Evolutionary conservation across 306 rosid genomes (phyloP).

Genomic region (Cucumis hystrix): DNA sequence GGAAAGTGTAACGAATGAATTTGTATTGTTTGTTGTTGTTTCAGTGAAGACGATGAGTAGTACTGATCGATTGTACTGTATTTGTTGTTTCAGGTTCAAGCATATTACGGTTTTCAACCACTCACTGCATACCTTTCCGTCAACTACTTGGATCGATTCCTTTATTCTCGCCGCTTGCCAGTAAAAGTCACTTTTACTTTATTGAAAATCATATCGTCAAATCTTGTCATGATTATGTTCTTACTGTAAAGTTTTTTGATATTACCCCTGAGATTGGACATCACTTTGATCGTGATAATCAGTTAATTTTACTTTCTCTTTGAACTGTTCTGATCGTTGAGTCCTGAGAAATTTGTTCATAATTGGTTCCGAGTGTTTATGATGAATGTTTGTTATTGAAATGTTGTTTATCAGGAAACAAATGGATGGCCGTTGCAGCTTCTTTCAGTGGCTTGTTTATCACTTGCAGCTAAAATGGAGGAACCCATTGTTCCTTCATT

Average conservation of each 20-base stretch:
- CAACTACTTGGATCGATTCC: constrained; percentile 87
- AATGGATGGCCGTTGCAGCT: constrained; percentile 92
- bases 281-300: not conserved
- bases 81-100: constrained; percentile 50
- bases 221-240: not conserved
- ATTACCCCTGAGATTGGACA: not conserved
- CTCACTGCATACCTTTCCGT: constrained; percentile 88
- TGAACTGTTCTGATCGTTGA: not conserved
- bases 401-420: constrained; percentile 29
- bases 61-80: not conserved
- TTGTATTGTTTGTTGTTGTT: not conserved
- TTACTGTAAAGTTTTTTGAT: not conserved
- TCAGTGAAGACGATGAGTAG: not conserved
- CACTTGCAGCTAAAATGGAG: constrained; percentile 97
- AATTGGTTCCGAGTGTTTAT: not conserved
- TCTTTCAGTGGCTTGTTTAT: constrained; percentile 79
- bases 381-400: not conserved
- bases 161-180: constrained; percentile 68
- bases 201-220: not conserved
- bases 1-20: not conserved
- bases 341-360: not conserved
- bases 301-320: not conserved
- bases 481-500: constrained; percentile 79
- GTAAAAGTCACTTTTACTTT: constrained; percentile 25
- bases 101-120: constrained; percentile 61